Evolutionary conservation across 1,284 basidiomycete genomes (phyloP).

Genomic region (Ceratobasidium sp.): DNA sequence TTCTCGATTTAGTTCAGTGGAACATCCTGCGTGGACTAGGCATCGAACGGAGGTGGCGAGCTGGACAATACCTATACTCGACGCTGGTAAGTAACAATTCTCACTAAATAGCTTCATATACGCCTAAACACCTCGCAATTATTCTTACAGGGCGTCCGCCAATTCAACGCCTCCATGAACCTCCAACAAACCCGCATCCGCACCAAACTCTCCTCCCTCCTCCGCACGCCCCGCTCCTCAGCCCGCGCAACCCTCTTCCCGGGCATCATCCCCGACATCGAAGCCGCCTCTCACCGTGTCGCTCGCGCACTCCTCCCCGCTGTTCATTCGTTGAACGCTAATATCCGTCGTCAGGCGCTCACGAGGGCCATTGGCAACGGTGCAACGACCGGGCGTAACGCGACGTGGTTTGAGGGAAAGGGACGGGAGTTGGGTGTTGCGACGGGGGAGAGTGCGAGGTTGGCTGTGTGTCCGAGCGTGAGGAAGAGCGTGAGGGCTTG

Average conservation of each 20-base stretch:
- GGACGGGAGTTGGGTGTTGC: conserved; percentile 33
- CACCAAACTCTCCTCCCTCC: conserved; percentile 17
- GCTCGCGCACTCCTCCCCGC: conserved; percentile 33
- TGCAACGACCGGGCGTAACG: conserved; percentile 7
- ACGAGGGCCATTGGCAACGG: conserved; percentile 16
- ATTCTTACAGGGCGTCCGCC: conserved; percentile 7
- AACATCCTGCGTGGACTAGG: conserved; percentile 28
- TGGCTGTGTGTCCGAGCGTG: conserved; percentile 42
- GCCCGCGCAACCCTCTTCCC: conserved; percentile 36
- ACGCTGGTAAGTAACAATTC: conserved; percentile 13
- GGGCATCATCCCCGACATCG: conserved; percentile 25
- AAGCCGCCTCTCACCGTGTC: conserved; percentile 18
- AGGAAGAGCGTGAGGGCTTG: conserved; percentile 40
- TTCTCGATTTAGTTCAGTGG: conserved; percentile 18
- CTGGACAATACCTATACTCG: conserved; percentile 28
- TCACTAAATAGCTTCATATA: background rate
- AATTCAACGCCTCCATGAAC: conserved; percentile 33
- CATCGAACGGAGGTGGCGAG: conserved; percentile 22
- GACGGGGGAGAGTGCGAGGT: conserved; percentile 23
- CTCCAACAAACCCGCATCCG: conserved; percentile 34
- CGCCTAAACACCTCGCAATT: background rate
- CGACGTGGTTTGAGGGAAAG: conserved; percentile 36
- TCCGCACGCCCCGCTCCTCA: conserved; percentile 32
- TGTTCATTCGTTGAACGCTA: conserved; percentile 25
- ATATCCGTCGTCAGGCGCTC: conserved; percentile 32